These are phyloP conservation scores for Dactylellina sp. DNA, from an alignment of 2,329 filamentous ascomycete species.

Conservation along the genomic window DNA sequence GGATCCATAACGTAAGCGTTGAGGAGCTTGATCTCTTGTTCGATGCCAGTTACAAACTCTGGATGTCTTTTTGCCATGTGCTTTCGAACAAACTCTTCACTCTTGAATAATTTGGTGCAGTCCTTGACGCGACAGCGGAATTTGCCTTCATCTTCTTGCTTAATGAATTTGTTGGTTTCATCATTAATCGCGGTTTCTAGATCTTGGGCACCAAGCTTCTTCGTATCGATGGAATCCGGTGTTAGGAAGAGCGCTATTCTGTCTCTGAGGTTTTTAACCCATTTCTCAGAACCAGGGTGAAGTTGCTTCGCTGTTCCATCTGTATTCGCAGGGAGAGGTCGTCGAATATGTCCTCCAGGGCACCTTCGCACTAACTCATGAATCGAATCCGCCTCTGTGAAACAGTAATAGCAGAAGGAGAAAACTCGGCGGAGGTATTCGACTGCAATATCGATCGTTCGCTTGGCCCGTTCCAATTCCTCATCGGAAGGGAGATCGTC, in stretches of 20 bases:
- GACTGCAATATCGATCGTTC: conserved; percentile 93
- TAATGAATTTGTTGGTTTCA: conserved; percentile 86
- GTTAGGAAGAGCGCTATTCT: conserved; percentile 94
- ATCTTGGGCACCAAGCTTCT: conserved; percentile 89
- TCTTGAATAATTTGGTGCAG: conserved; percentile 96
- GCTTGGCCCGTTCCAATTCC: conserved; percentile 88
- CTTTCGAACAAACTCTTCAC: conserved; percentile 96
- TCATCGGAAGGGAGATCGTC: conserved; percentile 75
- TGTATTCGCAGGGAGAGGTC: conserved; percentile 75
- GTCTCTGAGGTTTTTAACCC: conserved; percentile 98
- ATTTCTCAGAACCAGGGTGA: conserved; percentile 93
- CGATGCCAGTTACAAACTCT: conserved; percentile 84
- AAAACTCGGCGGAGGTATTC: conserved; percentile 97
- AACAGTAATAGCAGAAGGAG: conserved; percentile 99
- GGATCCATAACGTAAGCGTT: conserved; percentile 96
- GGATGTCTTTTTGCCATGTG: conserved; percentile 95
- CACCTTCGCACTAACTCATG: conserved; percentile 97
- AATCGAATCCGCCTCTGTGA: conserved; percentile 97
- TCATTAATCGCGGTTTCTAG: conserved; percentile 87
- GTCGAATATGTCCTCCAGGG: conserved; percentile 93
- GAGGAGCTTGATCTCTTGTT: conserved; percentile 87
- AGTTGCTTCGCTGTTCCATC: conserved; percentile 85
- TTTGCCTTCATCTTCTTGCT: conserved; percentile 97
- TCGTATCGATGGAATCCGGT: conserved; percentile 81
- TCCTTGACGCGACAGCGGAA: conserved; percentile 96